Evolutionary conservation across 345 rosid genomes (phyloP), one percentile per base, ranked within the genome.

Genomic region (Pugionium dolabratum): DNA sequence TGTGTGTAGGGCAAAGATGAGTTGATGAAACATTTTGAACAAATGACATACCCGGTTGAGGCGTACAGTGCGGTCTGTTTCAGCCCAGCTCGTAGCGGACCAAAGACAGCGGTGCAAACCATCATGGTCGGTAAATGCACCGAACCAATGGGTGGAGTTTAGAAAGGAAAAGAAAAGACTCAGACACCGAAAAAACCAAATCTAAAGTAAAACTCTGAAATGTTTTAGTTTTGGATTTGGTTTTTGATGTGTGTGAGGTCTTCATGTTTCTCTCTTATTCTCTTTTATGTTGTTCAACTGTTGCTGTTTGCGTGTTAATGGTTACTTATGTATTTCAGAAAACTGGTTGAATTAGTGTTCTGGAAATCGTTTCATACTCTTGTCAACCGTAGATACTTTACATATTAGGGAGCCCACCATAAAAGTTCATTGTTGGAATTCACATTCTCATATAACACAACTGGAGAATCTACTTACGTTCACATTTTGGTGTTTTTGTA

Each of bases 1-100:
- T 59, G 41, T 66, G 59, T 11, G 8, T 42, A 87, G 95, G 95
- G 95, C 4, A 84, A 76, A 62, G 76, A 76, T 8, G 50, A 62
- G 37, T 62, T 89, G 65, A 70, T 76, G 52, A 73, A n/a, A 42
- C 84, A 79, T 32, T 87, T 87, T 3, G 9, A 73, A 62, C 53
- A 54, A 4, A 78, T 79, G 58, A 31, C 9, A 9, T 87, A 85
- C 53, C 80, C 81, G 1, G 76, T 75, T 7, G 80, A 86, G 2
- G 79, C 69, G 18, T 89, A 68, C 36, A 57, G 80, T 18, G 94
- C 96, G 0, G 66, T 85, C 0, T 39, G 59, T 0, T 87, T 79
- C 64, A 61, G 11, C 11, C 89, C 89, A 2, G 75, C 82, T 2
- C 78, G 94, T 0, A 76, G 73, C 5, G 94, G 96, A 54, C n/a